A percentile compares a stretch with the other conserved stretches of the same genome.
Conservation (phyloP, 331 rosid genomes). For the Stylosanthes scabra region DNA sequence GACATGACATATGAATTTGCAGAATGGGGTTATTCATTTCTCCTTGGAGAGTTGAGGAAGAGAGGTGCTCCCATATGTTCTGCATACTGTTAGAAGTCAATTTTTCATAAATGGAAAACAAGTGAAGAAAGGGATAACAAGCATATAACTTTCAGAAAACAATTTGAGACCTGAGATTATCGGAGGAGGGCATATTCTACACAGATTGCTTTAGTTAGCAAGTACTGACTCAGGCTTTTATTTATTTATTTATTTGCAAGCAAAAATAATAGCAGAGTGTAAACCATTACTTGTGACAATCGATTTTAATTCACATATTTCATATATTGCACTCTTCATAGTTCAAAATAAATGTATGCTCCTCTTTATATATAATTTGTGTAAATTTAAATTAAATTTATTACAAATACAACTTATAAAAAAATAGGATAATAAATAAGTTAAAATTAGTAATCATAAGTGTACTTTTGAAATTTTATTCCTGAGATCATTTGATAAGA, state of each 20-base stretch:
- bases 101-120: background rate
- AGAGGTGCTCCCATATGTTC: constrained; percentile 5
- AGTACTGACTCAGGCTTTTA: background rate
- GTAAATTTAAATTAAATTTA: no score
- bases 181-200: constrained; percentile 5
- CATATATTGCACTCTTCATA: constrained; percentile 15
- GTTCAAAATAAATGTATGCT: constrained; percentile 33
- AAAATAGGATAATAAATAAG: no score
- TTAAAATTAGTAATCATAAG: no score
- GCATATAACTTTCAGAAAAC: background rate
- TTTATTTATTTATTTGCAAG: background rate
- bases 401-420: no score
- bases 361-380: background rate
- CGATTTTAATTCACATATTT: constrained; percentile 19
- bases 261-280: constrained; percentile 21
- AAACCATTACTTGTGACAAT: constrained; percentile 9
- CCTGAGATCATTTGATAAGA: no score
- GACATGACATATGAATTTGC: background rate
- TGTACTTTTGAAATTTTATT: no score
- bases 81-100: constrained; percentile 8
- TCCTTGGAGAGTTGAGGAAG: background rate
- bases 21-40: constrained; percentile 7
- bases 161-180: background rate
- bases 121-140: background rate
- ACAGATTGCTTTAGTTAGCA: constrained; percentile 10